Evolutionary conservation across 495 filamentous ascomycete species (phyloP).

Genomic region (Penicillium silybi): DNA sequence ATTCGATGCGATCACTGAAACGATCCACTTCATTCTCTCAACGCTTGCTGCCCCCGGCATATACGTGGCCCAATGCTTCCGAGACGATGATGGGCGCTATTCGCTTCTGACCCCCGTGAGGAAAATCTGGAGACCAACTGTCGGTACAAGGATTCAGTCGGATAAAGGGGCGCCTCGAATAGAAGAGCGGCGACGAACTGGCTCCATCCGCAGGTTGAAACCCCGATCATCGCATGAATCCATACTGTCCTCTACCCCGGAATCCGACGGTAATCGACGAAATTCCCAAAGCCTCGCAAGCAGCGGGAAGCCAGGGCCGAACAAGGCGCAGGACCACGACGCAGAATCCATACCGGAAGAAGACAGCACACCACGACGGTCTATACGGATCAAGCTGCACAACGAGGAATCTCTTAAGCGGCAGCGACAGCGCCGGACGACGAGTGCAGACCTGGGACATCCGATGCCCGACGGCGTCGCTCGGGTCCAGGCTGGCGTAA

Average conservation of each 20-base stretch:
- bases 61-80: conserved; percentile 76
- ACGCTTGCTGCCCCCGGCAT: conserved; percentile 72
- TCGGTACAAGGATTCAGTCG: conserved; percentile 20
- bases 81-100: conserved; percentile 74
- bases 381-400: conserved; percentile 86
- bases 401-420: conserved; percentile 63
- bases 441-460: conserved; percentile 31
- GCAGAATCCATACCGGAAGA: conserved; percentile 48
- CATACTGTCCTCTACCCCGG: conserved; percentile 42
- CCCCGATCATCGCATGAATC: conserved; percentile 37
- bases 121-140: conserved; percentile 49
- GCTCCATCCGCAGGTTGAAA: conserved; percentile 37
- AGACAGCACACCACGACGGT: conserved; percentile 67
- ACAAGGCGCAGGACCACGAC: conserved; percentile 50
- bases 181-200: conserved; percentile 28
- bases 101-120: conserved; percentile 61
- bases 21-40: conserved; percentile 70
- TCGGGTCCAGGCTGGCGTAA: conserved; percentile 29
- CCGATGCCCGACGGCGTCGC: conserved; percentile 29
- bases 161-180: conserved; percentile 27
- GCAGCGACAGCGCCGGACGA: conserved; percentile 50
- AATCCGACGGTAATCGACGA: conserved; percentile 45
- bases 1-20: conserved; percentile 57
- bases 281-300: conserved; percentile 14
- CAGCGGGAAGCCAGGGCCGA: conserved; percentile 33